These are phyloP conservation scores for Haplosporangium sp. DNA, from an alignment of 371 early-diverging fungal species.

Conservation along the genomic window DNA sequence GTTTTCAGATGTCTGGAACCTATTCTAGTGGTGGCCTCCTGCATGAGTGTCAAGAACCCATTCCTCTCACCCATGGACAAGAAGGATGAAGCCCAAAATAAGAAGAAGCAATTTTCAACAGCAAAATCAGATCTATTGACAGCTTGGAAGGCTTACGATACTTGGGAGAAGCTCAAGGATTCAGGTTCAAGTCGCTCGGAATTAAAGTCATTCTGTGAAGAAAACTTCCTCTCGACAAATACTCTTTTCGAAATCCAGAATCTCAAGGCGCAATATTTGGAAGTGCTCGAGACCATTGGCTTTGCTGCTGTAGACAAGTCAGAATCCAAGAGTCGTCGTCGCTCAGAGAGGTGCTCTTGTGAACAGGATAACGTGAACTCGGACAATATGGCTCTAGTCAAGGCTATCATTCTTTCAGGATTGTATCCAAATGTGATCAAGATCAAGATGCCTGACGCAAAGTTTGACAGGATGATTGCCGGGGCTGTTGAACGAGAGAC, in stretches of 20 bases:
- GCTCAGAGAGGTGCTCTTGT: constrained; percentile 45
- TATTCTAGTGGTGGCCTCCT: constrained; percentile 84
- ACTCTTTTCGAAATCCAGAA: constrained; percentile 63
- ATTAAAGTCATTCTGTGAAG: constrained; percentile 65
- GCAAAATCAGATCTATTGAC: constrained; percentile 79
- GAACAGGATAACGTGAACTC: constrained; percentile 58
- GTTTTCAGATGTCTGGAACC: constrained; percentile 87
- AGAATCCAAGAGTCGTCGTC: constrained; percentile 39
- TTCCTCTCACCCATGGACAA: constrained; percentile 76
- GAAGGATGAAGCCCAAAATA: constrained; percentile 72
- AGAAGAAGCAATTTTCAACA: constrained; percentile 63
- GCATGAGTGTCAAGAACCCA: constrained; percentile 78
- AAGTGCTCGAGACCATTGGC: constrained; percentile 73
- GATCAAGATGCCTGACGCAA: constrained; percentile 76
- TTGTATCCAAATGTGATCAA: constrained; percentile 79
- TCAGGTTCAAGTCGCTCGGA: constrained; percentile 50
- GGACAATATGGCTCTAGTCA: constrained; percentile 65
- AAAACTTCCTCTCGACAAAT: constrained; percentile 73
- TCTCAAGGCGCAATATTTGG: constrained; percentile 68
- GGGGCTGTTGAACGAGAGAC: constrained; percentile 82
- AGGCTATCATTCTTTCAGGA: constrained; percentile 72
- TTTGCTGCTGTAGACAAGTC: constrained; percentile 56
- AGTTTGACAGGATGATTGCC: constrained; percentile 76
- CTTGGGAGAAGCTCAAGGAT: constrained; percentile 63
- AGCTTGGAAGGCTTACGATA: constrained; percentile 74